These are phyloP conservation scores for Sequoia sempervirens DNA, from an alignment of 75 land plant genomes.

Conservation along the genomic window DNA sequence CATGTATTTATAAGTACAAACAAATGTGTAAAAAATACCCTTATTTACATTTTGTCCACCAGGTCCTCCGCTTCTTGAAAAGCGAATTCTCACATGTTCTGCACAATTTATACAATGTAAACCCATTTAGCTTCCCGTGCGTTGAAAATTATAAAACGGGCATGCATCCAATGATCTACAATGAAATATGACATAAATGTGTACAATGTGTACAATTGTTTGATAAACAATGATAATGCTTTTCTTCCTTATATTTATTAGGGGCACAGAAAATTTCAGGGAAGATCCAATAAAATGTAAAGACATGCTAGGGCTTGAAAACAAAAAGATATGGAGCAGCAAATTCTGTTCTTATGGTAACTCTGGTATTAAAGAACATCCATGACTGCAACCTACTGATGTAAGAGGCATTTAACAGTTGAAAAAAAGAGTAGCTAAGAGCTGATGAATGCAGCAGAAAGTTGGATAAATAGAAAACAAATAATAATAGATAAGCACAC, in stretches of 20 bases:
- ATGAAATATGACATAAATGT: background rate
- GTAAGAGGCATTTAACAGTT: no score
- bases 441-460: background rate
- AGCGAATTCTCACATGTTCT: constrained; percentile 90
- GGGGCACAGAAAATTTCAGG: background rate
- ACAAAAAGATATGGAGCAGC: background rate
- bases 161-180: background rate
- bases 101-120: constrained; percentile 9
- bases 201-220: background rate
- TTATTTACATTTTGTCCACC: constrained; percentile 99
- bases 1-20: background rate
- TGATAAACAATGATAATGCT: background rate
- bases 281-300: no score
- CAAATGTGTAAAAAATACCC: constrained; percentile 28
- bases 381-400: no score
- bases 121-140: background rate
- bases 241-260: no score
- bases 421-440: background rate
- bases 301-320: background rate
- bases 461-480: background rate
- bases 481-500: no score
- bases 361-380: background rate
- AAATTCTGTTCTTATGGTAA: background rate
- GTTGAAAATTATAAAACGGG: background rate
- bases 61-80: constrained; percentile 96